Base-by-base conservation (phyloP, 306 rosid genomes). In the Rosa multiflora region DNA sequence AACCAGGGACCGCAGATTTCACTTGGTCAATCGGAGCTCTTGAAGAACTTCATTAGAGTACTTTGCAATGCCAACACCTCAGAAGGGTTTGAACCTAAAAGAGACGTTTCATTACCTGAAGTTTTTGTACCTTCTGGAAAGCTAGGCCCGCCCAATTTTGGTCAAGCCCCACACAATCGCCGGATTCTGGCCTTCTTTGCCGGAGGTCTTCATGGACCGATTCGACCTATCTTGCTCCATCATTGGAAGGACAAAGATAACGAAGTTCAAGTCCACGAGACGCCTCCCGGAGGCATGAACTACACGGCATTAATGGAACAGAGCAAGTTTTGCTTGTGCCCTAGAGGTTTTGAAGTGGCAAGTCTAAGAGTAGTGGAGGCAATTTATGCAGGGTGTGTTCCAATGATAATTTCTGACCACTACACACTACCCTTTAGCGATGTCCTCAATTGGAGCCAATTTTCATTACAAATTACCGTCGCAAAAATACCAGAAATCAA, bases 321-420 rank as follows among this genome's bases (percentile, higher is more conserved):
- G 35, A 85, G 86, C 77, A 93, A 86, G 89, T 93, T 86, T 63
- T 93, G 97, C 61, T 82, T 93, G 82, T 91, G 97, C 76, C 94
- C 98, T 0, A 93, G 98, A 67, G 98, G 96, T 10, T 81, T 76
- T 46, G 98, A 91, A 84, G 96, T 91, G 59, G 93, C 94, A 5
- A 93, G 97, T 29, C 94, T 94, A 2, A 91, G 98, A 79, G 79
- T 89, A 29, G 94, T 86, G 73, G 90, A 88, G 79, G 97, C 98
- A 35, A 85, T 91, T 29, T 63, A 86, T 74, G 89, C 84, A 0
- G 94, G 90, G 0, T 91, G 98, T 78, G 94, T 89, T 2, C 98
- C 97, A 0, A 92, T 91, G 55, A 85, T 93, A 4, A 82, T 93
- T 20, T 91, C 91, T n/a, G 79, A 82, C 32, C 78, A 72, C 40